Conservation (phyloP, 2,329 filamentous ascomycete species). For the Stagonosporopsis rhizophila region DNA sequence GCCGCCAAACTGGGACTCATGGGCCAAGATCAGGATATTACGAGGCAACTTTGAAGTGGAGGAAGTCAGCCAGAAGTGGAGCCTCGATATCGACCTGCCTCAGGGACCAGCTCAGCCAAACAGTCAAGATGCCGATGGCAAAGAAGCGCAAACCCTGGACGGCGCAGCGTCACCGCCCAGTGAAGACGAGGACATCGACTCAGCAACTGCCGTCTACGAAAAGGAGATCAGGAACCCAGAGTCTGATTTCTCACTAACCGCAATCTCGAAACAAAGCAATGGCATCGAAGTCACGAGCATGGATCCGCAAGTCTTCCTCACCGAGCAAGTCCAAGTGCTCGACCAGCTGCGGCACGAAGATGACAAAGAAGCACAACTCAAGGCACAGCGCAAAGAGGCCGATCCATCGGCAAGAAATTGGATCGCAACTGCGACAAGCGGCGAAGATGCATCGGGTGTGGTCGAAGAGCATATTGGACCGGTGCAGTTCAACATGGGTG, state of each 20-base stretch:
- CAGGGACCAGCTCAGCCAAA: slow-evolving; percentile 34
- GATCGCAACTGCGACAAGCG: not conserved
- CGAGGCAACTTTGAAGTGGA: slow-evolving; percentile 94
- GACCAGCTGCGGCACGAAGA: slow-evolving; percentile 69
- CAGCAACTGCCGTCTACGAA: slow-evolving; percentile 77
- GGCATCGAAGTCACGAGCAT: slow-evolving; percentile 70
- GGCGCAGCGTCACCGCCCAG: not conserved
- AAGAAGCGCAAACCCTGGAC: slow-evolving; percentile 20
- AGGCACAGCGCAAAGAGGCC: slow-evolving; percentile 46
- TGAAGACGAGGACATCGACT: slow-evolving; percentile 41
- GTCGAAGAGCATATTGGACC: slow-evolving; percentile 77
- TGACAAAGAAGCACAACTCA: slow-evolving; percentile 60
- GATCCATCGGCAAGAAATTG: slow-evolving; percentile 32
- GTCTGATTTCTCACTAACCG: slow-evolving; percentile 52
- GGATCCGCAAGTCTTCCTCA: slow-evolving; percentile 79
- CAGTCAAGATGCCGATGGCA: slow-evolving; percentile 32
- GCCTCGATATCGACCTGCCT: slow-evolving; percentile 73
- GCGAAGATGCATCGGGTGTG: slow-evolving; percentile 45
- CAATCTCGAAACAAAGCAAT: slow-evolving; percentile 53
- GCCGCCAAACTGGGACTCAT: slow-evolving; percentile 97
- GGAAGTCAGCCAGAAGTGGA: slow-evolving; percentile 83
- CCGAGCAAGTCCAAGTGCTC: slow-evolving; percentile 75
- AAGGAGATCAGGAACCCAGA: slow-evolving; percentile 79
- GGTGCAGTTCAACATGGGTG: slow-evolving; percentile 97
- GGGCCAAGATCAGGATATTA: slow-evolving; percentile 93